Base-by-base conservation (phyloP, 2,329 filamentous ascomycete species). In the Cylindrodendrum hubeiense region DNA sequence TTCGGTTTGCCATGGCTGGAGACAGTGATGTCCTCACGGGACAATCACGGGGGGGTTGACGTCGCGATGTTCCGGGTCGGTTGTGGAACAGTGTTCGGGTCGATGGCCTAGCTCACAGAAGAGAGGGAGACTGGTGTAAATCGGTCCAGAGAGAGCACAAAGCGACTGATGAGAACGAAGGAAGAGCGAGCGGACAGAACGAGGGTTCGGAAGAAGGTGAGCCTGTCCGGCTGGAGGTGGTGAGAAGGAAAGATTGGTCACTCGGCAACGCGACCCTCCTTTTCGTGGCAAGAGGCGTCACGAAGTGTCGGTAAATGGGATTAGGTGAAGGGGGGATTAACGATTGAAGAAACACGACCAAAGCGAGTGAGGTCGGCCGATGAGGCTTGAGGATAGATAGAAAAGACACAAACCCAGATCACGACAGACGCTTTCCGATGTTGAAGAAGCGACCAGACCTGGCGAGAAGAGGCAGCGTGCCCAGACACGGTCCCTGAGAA, bases 291-390 rank as follows among this genome's bases (percentile, higher is more conserved):
- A 41, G 49, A 65, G 59, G 60, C 17, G 68, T 74, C 66, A 71
- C 67, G 60, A 67, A 55, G 22, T 47, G 56, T 46, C 44, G 62
- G 59, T 56, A 46, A 68, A 50, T 56, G 66, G 58, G 65, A 60
- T 51, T 51, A 65, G 57, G 30, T 54, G 49, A 67, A 43, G 65
- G 59, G 54, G 55, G 52, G 65, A 69, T 73, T 71, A 84, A 79
- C 77, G 81, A 83, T 72, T 66, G 78, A 73, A 73, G 66, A 63
- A 75, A 81, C 80, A 76, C 81, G 82, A 83, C 84, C 84, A 84
- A 81, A 89, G 83, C 87, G 87, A 90, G 82, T 86, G 88, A 89
- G 83, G 83, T 80, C 80, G 81, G 67, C 69, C 65, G 60, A 66
- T 69, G 64, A 68, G 69, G 54, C 60, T 63, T 67, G 62, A 70